phyloP scores from a whole-genome alignment of 169 alveolate species.

The Toxoplasma gondii region DNA sequence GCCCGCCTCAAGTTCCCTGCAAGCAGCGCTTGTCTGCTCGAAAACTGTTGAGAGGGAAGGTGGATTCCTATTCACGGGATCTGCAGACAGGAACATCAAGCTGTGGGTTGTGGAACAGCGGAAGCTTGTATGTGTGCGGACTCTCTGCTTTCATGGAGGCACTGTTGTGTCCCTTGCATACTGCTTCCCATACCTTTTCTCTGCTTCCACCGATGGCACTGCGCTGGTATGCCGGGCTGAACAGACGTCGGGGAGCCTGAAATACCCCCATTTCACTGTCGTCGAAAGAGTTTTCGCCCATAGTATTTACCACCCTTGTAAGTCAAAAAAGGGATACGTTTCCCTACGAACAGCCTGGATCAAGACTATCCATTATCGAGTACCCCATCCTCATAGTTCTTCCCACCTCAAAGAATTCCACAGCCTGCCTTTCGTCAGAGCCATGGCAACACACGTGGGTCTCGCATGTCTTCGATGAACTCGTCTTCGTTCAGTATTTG shows the following conservation, averaged over 20 bases:
- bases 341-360: no score
- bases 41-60: not conserved
- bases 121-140: conserved; percentile 50
- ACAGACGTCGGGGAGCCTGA: not conserved
- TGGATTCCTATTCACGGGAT: conserved; percentile 55
- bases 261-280: conserved; percentile 25
- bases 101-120: conserved; percentile 36
- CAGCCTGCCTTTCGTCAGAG: no score
- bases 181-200: conserved; percentile 62
- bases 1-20: not conserved
- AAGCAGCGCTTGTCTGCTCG: not conserved
- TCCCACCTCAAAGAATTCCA: no score
- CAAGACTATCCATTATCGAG: no score
- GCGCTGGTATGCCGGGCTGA: conserved; percentile 44
- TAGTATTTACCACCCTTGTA: conserved; percentile 9
- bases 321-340: not conserved
- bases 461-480: no score
- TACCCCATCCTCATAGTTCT: no score
- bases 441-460: no score
- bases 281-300: not conserved
- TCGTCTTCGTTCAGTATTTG: no score
- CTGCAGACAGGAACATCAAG: conserved; percentile 60
- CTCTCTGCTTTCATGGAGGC: conserved; percentile 64
- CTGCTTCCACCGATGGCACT: conserved; percentile 62
- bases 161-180: conserved; percentile 49